These are phyloP conservation scores for Diaporthe vexans DNA, from an alignment of 2,329 filamentous ascomycete species.

Conservation along the genomic window DNA sequence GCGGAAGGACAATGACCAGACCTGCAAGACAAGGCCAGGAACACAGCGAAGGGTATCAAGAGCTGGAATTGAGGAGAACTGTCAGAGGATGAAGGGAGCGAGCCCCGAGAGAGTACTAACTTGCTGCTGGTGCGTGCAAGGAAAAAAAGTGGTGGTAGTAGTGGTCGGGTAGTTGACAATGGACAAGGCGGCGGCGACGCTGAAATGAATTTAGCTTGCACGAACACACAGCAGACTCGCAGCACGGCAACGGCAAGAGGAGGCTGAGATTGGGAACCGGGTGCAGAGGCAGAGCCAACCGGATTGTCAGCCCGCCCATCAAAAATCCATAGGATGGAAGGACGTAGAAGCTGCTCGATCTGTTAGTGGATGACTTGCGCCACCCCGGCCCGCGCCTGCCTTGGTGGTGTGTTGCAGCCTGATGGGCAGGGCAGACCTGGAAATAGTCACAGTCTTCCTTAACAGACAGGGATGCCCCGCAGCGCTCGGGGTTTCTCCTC, in stretches of 20 bases:
- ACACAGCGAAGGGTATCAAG: neutral
- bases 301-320: slow-evolving; percentile 37
- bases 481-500: slow-evolving; percentile 29
- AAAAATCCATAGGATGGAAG: slow-evolving; percentile 40
- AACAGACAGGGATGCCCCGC: slow-evolving; percentile 40
- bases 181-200: slow-evolving; percentile 20
- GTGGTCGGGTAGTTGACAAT: slow-evolving; percentile 6
- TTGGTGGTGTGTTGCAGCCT: neutral
- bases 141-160: neutral
- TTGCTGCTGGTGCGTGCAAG: slow-evolving; percentile 16
- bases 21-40: neutral
- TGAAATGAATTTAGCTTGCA: slow-evolving; percentile 35
- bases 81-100: neutral
- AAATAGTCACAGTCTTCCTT: slow-evolving; percentile 1
- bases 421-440: neutral
- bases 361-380: slow-evolving; percentile 34
- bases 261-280: slow-evolving; percentile 37
- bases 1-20: neutral
- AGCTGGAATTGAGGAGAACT: neutral
- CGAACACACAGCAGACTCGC: slow-evolving; percentile 9
- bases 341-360: slow-evolving; percentile 40
- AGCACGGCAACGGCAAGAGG: slow-evolving; percentile 34
- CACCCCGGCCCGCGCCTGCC: neutral
- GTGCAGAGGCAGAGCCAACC: slow-evolving; percentile 31
- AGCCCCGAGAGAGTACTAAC: neutral